phyloP scores from a whole-genome alignment of 805 yeast species.

The Metschnikowia arizonensis region DNA sequence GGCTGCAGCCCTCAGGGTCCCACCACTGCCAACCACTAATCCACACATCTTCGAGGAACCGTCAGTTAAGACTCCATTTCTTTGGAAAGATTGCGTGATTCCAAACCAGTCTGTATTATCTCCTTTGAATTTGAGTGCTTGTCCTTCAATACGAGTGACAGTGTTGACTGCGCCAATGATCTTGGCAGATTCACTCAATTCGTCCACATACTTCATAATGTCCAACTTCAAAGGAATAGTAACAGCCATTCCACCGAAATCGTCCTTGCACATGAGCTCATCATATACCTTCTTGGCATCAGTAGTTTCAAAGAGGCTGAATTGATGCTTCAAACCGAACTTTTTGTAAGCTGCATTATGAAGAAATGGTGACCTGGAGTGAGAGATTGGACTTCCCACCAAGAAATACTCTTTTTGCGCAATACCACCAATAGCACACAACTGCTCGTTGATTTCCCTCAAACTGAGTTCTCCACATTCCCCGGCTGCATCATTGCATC shows the following conservation, averaged over 20 bases:
- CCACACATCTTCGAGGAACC: constrained; percentile 46
- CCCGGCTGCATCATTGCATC: constrained; percentile 69
- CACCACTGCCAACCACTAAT: constrained; percentile 93
- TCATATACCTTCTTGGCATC: constrained; percentile 54
- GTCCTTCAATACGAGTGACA: constrained; percentile 46
- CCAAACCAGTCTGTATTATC: constrained; percentile 98
- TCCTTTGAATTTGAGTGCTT: constrained; percentile 52
- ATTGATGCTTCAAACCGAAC: constrained; percentile 75
- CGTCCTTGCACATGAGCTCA: constrained; percentile 43
- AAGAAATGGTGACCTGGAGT: constrained; percentile 84
- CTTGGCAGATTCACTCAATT: constrained; percentile 70
- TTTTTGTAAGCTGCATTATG: constrained; percentile 75
- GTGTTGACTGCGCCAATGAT: constrained; percentile 95
- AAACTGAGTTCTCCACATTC: constrained; percentile 70
- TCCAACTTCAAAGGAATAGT: constrained; percentile 91
- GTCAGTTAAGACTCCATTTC: constrained; percentile 55
- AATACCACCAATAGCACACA: constrained; percentile 60
- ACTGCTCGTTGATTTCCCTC: constrained; percentile 56
- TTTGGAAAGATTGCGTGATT: constrained; percentile 60
- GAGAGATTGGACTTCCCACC: constrained; percentile 77
- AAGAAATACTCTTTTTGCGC: constrained; percentile 58
- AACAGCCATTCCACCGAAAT: constrained; percentile 91
- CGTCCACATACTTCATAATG: constrained; percentile 61
- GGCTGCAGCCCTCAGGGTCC: constrained; percentile 93
- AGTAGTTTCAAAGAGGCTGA: constrained; percentile 63